Conservation (phyloP, 768 basidiomycete genomes). For the Leucocoprinus sp. region DNA sequence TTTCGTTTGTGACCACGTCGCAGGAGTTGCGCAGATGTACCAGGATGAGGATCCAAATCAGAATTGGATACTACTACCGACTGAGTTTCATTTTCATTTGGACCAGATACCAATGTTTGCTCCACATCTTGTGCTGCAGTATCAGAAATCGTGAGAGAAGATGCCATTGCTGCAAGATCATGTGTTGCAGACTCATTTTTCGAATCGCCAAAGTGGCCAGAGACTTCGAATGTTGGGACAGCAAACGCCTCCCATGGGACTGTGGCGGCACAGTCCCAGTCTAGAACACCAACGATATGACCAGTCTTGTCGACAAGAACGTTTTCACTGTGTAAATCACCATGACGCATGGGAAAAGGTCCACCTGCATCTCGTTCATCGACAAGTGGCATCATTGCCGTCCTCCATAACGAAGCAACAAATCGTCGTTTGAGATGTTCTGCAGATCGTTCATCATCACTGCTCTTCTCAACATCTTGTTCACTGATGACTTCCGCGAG, state of each 20-base stretch:
- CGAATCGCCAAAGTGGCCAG: conserved; percentile 27
- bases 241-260: conserved; percentile 38
- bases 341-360: conserved; percentile 35
- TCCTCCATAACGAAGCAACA: conserved; percentile 30
- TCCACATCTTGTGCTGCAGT: background rate
- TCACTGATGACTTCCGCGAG: conserved; percentile 27
- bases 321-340: conserved; percentile 34
- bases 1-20: conserved; percentile 8
- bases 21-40: background rate
- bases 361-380: conserved; percentile 30
- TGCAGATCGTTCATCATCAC: conserved; percentile 13
- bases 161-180: conserved; percentile 18
- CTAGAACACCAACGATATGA: conserved; percentile 33
- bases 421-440: conserved; percentile 28
- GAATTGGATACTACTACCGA: background rate
- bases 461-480: conserved; percentile 19
- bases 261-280: conserved; percentile 36
- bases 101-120: background rate
- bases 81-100: background rate
- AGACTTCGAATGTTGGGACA: conserved; percentile 34
- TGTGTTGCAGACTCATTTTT: conserved; percentile 16
- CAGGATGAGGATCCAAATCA: background rate
- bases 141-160: background rate
- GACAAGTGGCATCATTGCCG: conserved; percentile 33
- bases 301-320: conserved; percentile 31